A percentile compares a stretch with the other conserved stretches of the same genome.
phyloP scores from a whole-genome alignment of 345 rosid genomes.

The Eucalyptus tenuipes region DNA sequence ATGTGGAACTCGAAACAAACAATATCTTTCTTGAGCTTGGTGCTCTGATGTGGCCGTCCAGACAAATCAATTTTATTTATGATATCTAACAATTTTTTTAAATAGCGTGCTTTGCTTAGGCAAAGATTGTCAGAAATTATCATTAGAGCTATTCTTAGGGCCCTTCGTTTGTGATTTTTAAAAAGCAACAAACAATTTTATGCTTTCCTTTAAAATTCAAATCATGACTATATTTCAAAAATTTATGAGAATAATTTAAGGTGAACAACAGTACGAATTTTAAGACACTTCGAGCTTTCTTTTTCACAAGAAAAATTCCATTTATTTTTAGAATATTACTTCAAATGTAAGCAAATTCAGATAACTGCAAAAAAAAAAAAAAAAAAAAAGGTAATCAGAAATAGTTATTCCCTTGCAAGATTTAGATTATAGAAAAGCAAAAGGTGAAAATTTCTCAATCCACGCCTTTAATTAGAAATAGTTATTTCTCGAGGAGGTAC shows the following conservation, averaged over 20 bases:
- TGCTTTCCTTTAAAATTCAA: neutral
- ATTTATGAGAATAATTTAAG: neutral
- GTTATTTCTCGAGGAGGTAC: neutral
- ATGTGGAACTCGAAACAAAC: neutral
- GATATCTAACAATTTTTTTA: neutral
- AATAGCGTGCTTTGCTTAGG: neutral
- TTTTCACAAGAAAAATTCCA: neutral
- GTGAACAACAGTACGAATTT: neutral
- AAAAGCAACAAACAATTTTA: no score
- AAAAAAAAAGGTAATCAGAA: neutral
- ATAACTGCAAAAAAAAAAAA: no score
- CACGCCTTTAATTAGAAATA: neutral
- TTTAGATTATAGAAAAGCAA: neutral
- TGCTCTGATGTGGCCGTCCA: neutral
- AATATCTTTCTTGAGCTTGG: neutral
- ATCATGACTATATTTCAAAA: neutral
- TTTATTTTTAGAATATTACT: neutral
- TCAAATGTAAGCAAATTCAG: neutral
- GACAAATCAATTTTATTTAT: neutral
- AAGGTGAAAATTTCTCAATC: neutral
- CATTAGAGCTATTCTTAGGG: neutral
- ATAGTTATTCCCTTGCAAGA: neutral
- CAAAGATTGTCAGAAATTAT: neutral
- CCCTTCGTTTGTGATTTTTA: neutral
- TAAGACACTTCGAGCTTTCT: neutral